phyloP scores from a whole-genome alignment of 2,329 filamentous ascomycete species.

The Trichothecium sympodiale region DNA sequence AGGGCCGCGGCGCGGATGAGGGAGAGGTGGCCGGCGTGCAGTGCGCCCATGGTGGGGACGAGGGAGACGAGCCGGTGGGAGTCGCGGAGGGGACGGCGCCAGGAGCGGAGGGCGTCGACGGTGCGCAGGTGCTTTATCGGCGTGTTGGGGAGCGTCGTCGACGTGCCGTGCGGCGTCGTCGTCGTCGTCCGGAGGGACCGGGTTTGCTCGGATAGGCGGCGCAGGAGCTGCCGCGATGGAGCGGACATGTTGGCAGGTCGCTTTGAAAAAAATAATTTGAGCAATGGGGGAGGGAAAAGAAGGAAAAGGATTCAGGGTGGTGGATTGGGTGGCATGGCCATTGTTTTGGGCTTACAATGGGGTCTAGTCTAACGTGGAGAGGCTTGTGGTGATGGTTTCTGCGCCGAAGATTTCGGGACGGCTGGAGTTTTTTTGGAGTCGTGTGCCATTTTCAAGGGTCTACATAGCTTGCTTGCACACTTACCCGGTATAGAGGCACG shows the following conservation, averaged over 20 bases:
- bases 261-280: neutral
- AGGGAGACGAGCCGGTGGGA: conserved; percentile 68
- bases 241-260: neutral
- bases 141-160: conserved; percentile 41
- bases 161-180: conserved; percentile 3
- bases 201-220: neutral
- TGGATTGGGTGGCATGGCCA: conserved; percentile 13
- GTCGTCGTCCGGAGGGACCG: neutral
- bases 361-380: conserved; percentile 7
- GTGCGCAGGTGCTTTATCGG: conserved; percentile 65
- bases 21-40: conserved; percentile 85
- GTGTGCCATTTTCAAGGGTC: too few relatives aligned
- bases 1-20: conserved; percentile 73
- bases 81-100: conserved; percentile 54
- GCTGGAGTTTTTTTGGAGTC: neutral
- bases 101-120: conserved; percentile 58
- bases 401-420: conserved; percentile 34
- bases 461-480: too few relatives aligned
- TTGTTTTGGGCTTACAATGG: conserved; percentile 18
- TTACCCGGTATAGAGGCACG: too few relatives aligned
- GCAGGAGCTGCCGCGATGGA: neutral
- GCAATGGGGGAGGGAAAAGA: conserved; percentile 2
- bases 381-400: conserved; percentile 33
- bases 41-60: conserved; percentile 93
- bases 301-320: conserved; percentile 7